phyloP scores from a whole-genome alignment of 768 basidiomycete genomes.

The Scleroderma bovista region DNA sequence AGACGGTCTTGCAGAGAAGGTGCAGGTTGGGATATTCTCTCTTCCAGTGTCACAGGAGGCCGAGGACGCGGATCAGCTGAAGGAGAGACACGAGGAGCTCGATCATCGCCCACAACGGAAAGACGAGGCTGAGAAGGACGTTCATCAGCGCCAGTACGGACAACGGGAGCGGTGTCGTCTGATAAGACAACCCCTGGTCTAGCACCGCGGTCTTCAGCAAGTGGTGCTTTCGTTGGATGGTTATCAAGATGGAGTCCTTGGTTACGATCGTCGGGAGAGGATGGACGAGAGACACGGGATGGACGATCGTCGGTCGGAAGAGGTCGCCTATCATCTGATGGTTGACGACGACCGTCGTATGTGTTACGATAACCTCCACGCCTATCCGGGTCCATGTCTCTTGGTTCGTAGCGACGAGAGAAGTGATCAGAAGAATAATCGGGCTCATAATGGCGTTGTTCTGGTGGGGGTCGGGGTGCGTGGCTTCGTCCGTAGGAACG shows the following conservation, averaged over 20 bases:
- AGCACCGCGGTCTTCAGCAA: slow-evolving; percentile 19
- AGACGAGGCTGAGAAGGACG: slow-evolving; percentile 10
- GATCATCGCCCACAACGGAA: slow-evolving; percentile 21
- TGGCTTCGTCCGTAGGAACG: slow-evolving; percentile 37
- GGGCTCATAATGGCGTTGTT: slow-evolving; percentile 45
- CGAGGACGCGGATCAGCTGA: slow-evolving; percentile 24
- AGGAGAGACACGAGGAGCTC: slow-evolving; percentile 12
- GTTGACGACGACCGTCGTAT: slow-evolving; percentile 21
- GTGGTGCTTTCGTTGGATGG: slow-evolving; percentile 27
- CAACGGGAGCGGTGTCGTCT: slow-evolving; percentile 13
- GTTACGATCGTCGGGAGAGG: slow-evolving; percentile 18
- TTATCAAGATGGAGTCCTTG: slow-evolving; percentile 23
- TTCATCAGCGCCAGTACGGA: slow-evolving; percentile 9
- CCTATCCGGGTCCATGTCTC: slow-evolving; percentile 22
- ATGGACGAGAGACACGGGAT: slow-evolving; percentile 11
- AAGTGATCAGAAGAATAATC: slow-evolving; percentile 32
- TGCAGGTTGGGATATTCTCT: slow-evolving; percentile 32
- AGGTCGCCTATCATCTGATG: slow-evolving; percentile 27
- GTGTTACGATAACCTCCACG: slow-evolving; percentile 18
- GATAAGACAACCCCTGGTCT: slow-evolving; percentile 7
- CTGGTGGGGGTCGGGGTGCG: slow-evolving; percentile 38
- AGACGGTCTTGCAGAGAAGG: slow-evolving; percentile 36
- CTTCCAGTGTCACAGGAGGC: slow-evolving; percentile 30
- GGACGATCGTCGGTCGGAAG: slow-evolving; percentile 24
- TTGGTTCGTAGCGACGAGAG: slow-evolving; percentile 30